Percentiles rank a stretch among this genome's conserved stretches.
Evolutionary conservation across 2,329 filamentous ascomycete genomes (phyloP).

Genomic region (Emydomyces testavorans): DNA sequence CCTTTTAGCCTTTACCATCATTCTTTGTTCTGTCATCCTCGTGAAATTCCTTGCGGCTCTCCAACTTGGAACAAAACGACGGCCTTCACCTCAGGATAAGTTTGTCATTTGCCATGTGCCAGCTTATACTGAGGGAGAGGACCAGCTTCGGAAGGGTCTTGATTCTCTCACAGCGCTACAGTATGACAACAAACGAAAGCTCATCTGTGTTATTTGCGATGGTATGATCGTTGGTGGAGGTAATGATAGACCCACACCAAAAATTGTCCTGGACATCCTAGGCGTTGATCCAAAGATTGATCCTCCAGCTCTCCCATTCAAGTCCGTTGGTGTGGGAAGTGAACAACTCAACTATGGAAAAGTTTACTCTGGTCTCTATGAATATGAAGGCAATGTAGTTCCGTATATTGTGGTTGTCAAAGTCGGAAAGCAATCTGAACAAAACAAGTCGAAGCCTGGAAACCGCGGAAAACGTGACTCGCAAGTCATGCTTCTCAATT

Average conservation of each 20-base stretch:
- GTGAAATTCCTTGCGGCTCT: constrained; percentile 87
- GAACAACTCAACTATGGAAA: constrained; percentile 98
- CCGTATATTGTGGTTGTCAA: constrained; percentile 95
- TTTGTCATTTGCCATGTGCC: constrained; percentile 98
- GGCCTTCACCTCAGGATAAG: constrained; percentile 86
- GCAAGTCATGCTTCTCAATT: constrained; percentile 89
- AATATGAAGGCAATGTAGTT: constrained; percentile 94
- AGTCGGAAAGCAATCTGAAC: constrained; percentile 92
- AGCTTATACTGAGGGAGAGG: constrained; percentile 95
- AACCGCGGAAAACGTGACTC: constrained; percentile 98
- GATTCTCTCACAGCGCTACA: constrained; percentile 89
- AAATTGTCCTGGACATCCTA: constrained; percentile 93
- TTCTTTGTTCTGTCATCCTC: constrained; percentile 67
- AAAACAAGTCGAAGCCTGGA: constrained; percentile 79
- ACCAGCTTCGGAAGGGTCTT: constrained; percentile 80
- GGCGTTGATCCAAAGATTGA: constrained; percentile 96
- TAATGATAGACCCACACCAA: constrained; percentile 91
- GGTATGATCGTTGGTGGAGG: constrained; percentile 93
- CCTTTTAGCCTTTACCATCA: constrained; percentile 71
- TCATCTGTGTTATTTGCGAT: constrained; percentile 92
- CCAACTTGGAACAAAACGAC: constrained; percentile 83
- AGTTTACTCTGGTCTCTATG: constrained; percentile 94
- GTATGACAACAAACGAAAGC: constrained; percentile 96
- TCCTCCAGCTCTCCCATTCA: constrained; percentile 85
- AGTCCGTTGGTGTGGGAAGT: constrained; percentile 75